These are phyloP conservation scores for Aspergillus neoniger DNA, from an alignment of 2,329 filamentous ascomycete genomes.

Conservation along the genomic window DNA sequence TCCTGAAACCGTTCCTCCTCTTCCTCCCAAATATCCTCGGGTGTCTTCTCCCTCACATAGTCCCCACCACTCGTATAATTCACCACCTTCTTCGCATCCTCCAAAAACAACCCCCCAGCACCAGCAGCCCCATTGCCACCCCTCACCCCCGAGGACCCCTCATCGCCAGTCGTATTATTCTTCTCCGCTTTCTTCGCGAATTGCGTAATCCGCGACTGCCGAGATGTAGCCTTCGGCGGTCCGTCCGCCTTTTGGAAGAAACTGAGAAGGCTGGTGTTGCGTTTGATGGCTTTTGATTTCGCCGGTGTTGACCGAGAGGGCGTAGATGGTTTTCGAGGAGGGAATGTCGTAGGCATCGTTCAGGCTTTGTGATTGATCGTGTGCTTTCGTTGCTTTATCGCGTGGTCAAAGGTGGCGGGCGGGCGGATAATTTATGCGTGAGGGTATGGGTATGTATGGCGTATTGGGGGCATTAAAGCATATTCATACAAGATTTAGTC, in stretches of 20 bases:
- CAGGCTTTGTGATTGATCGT: not conserved
- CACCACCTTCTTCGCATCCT: conserved; percentile 31
- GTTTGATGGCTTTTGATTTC: conserved; percentile 27
- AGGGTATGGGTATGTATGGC: not conserved
- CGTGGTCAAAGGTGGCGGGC: not conserved
- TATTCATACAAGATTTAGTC: too few species aligned
- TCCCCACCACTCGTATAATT: conserved; percentile 4
- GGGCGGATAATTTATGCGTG: not conserved
- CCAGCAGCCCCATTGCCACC: conserved; percentile 14
- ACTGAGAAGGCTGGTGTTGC: conserved; percentile 68
- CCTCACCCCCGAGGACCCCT: conserved; percentile 26
- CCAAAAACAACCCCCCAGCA: conserved; percentile 38
- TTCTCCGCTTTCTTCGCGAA: conserved; percentile 34
- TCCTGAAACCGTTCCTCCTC: conserved; percentile 34
- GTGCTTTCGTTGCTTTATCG: not conserved
- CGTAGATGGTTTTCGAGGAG: not conserved
- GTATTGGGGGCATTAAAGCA: too few species aligned
- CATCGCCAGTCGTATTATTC: too few species aligned
- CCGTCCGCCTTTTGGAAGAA: conserved; percentile 73
- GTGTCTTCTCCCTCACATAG: conserved; percentile 29
- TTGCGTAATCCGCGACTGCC: conserved; percentile 58
- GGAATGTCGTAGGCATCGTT: not conserved
- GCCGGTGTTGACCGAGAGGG: conserved; percentile 23
- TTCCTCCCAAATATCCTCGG: conserved; percentile 39
- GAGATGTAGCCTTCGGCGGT: conserved; percentile 49